phyloP scores from a whole-genome alignment of 345 rosid genomes.

The Murraya paniculata region DNA sequence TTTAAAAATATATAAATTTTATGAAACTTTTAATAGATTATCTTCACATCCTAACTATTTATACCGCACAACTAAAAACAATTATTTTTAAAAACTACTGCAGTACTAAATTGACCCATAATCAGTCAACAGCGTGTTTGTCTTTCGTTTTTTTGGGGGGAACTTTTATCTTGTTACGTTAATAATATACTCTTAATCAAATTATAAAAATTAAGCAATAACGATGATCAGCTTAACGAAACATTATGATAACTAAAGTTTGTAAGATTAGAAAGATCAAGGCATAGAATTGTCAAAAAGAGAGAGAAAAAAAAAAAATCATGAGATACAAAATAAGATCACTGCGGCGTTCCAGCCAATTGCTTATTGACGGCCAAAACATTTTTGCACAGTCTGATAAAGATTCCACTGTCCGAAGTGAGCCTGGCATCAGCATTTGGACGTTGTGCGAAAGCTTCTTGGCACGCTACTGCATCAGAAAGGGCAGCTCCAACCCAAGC shows the following conservation, averaged over 20 bases:
- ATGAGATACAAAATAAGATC: constrained; percentile 6
- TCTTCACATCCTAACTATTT: constrained; percentile 26
- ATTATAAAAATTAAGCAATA: not conserved
- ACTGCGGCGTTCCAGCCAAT: constrained; percentile 19
- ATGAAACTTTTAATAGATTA: not conserved
- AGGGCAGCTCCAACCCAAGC: constrained; percentile 48
- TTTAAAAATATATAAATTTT: too few relatives aligned
- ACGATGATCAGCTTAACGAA: not conserved
- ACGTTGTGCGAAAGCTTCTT: constrained; percentile 24
- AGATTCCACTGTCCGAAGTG: constrained; percentile 27
- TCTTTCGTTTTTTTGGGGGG: too few relatives aligned
- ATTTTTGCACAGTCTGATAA: constrained; percentile 44
- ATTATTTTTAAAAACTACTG: not conserved
- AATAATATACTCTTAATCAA: not conserved
- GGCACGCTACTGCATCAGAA: constrained; percentile 41
- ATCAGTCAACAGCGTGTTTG: too few relatives aligned
- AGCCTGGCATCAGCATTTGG: constrained; percentile 26
- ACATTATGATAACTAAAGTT: not conserved
- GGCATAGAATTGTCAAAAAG: not conserved
- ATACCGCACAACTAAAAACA: fast-evolving
- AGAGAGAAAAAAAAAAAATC: constrained; percentile 1
- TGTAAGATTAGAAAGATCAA: not conserved
- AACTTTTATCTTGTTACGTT: not conserved
- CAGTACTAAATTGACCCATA: too few relatives aligned
- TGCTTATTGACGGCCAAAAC: constrained; percentile 37